Percentiles rank a stretch among this genome's conserved stretches.
Conservation (phyloP, 2,329 filamentous ascomycete genomes). For the Alternaria viburni region DNA sequence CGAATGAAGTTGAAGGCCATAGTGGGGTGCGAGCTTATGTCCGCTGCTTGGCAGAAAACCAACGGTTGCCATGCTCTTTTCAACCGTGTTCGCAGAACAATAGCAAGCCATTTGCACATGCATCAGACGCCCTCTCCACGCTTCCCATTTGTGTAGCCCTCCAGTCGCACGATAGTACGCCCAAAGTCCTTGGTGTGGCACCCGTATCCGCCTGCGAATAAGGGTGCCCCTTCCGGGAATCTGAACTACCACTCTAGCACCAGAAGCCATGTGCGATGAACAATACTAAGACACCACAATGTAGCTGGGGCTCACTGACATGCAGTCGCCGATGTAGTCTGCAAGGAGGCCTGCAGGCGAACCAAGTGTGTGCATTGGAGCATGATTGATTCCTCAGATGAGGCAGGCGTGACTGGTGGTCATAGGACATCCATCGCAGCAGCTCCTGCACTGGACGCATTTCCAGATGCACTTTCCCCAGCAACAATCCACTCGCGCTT, state of each 20-base stretch:
- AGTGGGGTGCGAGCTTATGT: slow-evolving; percentile 18
- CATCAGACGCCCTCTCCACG: background rate
- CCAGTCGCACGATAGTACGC: background rate
- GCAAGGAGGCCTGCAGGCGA: background rate
- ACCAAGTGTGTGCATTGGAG: background rate
- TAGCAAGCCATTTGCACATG: slow-evolving; percentile 13
- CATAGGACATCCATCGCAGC: background rate
- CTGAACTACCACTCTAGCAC: background rate
- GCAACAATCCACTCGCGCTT: background rate
- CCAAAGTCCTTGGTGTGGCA: background rate
- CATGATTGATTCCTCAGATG: background rate
- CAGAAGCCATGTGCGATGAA: background rate
- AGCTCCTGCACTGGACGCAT: background rate
- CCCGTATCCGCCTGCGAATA: background rate
- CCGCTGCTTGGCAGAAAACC: slow-evolving; percentile 20
- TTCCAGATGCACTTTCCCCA: background rate
- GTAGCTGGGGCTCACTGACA: background rate
- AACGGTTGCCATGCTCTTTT: slow-evolving; percentile 11
- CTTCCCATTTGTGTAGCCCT: background rate
- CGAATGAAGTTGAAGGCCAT: slow-evolving; percentile 25
- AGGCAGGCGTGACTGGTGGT: background rate
- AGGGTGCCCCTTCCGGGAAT: background rate
- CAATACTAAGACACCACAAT: background rate
- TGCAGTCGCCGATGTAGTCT: background rate
- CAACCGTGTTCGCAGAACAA: slow-evolving; percentile 19